These are phyloP conservation scores for Saposhnikovia divaricata DNA, from an alignment of 129 eudicot species.

Conservation along the genomic window DNA sequence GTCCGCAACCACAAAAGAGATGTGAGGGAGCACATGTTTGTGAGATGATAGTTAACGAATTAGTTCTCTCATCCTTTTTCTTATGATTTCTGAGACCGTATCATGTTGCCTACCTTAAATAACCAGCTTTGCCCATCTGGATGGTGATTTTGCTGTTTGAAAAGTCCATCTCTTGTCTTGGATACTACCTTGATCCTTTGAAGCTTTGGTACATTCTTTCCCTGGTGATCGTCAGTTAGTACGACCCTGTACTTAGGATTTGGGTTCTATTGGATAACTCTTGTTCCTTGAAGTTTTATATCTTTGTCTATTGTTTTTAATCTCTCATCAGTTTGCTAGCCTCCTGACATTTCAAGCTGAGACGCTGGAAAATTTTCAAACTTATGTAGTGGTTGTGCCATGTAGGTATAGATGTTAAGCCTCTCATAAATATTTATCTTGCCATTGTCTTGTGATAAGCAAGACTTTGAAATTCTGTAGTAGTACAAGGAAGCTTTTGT, in stretches of 20 bases:
- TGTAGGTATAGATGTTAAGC: not conserved
- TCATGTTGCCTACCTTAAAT: not conserved
- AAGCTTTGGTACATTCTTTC: not conserved
- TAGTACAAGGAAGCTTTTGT: not conserved
- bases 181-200: not conserved
- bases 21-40: not conserved
- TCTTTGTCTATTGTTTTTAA: not conserved
- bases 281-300: not conserved
- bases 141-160: not conserved
- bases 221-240: not conserved
- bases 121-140: not conserved
- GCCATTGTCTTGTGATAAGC: not conserved
- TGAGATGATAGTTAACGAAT: not conserved
- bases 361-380: not conserved
- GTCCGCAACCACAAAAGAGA: not conserved
- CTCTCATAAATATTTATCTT: not conserved
- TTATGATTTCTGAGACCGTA: not conserved
- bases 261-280: not conserved
- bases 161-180: not conserved
- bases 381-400: not conserved
- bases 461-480: not conserved
- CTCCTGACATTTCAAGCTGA: not conserved
- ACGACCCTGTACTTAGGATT: not conserved
- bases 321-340: not conserved
- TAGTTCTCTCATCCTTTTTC: not conserved